Base-by-base conservation (phyloP, 129 eudicot species). In the Lonicera japonica region DNA sequence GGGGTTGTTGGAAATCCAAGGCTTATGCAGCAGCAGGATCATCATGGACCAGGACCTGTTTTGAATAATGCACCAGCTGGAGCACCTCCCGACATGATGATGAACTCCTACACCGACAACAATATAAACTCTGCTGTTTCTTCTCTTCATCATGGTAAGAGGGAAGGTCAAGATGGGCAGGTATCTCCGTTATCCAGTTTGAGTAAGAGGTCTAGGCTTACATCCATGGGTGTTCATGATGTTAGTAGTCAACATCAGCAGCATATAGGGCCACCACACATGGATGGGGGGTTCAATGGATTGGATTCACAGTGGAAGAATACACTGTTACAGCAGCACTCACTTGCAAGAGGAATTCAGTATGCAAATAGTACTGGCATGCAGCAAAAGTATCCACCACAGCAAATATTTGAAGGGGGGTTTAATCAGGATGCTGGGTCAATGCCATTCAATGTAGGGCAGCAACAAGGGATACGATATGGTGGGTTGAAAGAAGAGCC, bases 141-240 rank as follows among this genome's bases (percentile, higher is more conserved):
- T 74, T 69, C 81, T 19, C 29, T 77, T 68, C 80, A 74, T 68
- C 80, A 74, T 74, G 94, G 78, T 60, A 92, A 83, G 78, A 76
- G 88, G 79, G 99, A 82, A 55, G 78, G 66, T 62, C 99, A 77
- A 80, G 98, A 92, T 63, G 95, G 80, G 1, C 86, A 70, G 34
- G 43, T 76, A 70, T 84, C 90, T 12, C 90, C 87, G 10, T 65
- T 82, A 62, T 73, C 77, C 6, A 62, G 55, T 69, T 56, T 71
- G 69, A 74, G 56, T 78, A 91, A 88, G 72, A 82, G 94, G 75
- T 75, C 77, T 8, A 78, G 89, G 86, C 62, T 85, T 43, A 77
- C 74, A 39, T 60, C 75, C 21, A 57, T 63, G 55, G 82, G 85
- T 56, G n/a, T n/a, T n/a, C 81, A 48, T 8, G 87, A 87, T 66